phyloP scores from a whole-genome alignment of 768 basidiomycete species.

The Tephrocybe sp. region DNA sequence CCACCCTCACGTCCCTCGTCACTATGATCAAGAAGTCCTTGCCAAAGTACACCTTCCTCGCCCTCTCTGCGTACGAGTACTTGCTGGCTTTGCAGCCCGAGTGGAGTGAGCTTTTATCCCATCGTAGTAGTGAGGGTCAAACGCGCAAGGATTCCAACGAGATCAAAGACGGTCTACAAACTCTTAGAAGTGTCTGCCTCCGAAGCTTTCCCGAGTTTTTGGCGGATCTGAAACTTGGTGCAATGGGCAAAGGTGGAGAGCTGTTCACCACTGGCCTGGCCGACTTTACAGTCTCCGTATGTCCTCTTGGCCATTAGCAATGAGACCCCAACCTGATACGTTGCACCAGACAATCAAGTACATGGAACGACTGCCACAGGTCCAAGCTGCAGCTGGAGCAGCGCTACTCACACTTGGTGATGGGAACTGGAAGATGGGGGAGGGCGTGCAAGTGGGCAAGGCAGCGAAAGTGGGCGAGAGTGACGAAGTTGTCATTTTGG shows the following conservation, averaged over 20 bases:
- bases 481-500: constrained; percentile 61
- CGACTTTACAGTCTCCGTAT: constrained; percentile 56
- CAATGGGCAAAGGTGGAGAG: constrained; percentile 55
- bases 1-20: constrained; percentile 62
- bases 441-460: constrained; percentile 67
- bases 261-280: constrained; percentile 58
- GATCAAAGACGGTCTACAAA: constrained; percentile 66
- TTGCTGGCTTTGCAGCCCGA: constrained; percentile 54
- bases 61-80: constrained; percentile 66
- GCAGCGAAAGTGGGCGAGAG: constrained; percentile 44
- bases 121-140: constrained; percentile 40
- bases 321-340: constrained; percentile 1
- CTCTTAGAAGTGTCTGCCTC: constrained; percentile 67
- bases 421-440: constrained; percentile 93
- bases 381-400: constrained; percentile 64
- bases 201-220: constrained; percentile 85
- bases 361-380: constrained; percentile 67
- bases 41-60: constrained; percentile 80
- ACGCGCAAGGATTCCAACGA: constrained; percentile 56
- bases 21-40: constrained; percentile 72
- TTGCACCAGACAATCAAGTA: constrained; percentile 62
- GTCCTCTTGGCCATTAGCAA: constrained; percentile 21
- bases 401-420: constrained; percentile 74
- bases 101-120: constrained; percentile 67
- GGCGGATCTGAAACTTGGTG: constrained; percentile 72